phyloP scores from a whole-genome alignment of 352 stramenopile species.

The Aphanomyces invadans region DNA sequence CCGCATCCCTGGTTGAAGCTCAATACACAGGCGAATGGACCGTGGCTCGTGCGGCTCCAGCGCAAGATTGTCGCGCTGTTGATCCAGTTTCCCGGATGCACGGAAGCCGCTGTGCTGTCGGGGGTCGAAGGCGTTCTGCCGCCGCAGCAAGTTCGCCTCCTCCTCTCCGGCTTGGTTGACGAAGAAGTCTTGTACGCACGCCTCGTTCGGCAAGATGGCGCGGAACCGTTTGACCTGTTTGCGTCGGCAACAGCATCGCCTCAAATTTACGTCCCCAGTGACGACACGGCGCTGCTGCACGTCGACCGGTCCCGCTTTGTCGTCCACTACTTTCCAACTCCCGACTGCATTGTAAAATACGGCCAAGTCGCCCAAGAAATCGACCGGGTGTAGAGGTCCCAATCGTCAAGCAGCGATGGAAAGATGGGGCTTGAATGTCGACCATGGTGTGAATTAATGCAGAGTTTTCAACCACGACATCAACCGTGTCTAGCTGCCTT shows the following conservation, averaged over 20 bases:
- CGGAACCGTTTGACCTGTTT: neutral
- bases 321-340: constrained; percentile 8
- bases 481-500: neutral
- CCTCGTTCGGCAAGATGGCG: neutral
- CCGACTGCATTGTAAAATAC: constrained; percentile 14
- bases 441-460: too few relatives aligned
- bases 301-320: constrained; percentile 3
- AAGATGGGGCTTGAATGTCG: too few relatives aligned
- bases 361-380: neutral
- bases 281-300: neutral
- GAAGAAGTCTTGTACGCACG: constrained; percentile 18
- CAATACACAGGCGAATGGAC: neutral
- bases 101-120: neutral
- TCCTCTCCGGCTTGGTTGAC: neutral
- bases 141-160: constrained; percentile 6
- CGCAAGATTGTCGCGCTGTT: neutral
- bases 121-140: constrained; percentile 2
- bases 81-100: neutral
- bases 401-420: too few relatives aligned
- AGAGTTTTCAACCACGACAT: neutral
- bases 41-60: constrained; percentile 9
- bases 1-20: constrained; percentile 18
- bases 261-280: constrained; percentile 1
- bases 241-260: neutral
- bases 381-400: neutral